Evolutionary conservation across 2,329 filamentous ascomycete species (phyloP), one percentile per base, ranked within the genome.

Genomic region (Gnomoniopsis sp.): DNA sequence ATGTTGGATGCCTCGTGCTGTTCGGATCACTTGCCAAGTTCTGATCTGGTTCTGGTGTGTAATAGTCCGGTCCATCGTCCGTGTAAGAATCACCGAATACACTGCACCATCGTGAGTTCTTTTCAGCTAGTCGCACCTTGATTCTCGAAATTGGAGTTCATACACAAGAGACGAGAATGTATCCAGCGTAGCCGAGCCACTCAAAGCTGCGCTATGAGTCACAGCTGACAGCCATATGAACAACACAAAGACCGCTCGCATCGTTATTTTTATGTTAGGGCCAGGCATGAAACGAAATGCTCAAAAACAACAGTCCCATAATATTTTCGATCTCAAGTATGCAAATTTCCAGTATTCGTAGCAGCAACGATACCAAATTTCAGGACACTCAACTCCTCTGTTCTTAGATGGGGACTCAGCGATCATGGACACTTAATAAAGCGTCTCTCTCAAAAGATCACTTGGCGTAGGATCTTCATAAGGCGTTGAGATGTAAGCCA

Each of bases 81-180:
- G 59, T 56, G 26, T 61, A 61, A 4, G 56, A 59, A 21, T 61
- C 59, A 14, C 59, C 59, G 23, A 61, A 61, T 17, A 59, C 49
- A 22, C 59, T 61, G 14, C 22, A 22, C 59, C 56, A 10, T 19
- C 21, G 36, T 21, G 14, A 47, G 22, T 34, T 38, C 14, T 41
- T 14, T 33, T 47, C 22, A 43, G 55, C 22, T 22, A 3, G 21
- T 14, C 15, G 2, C 2, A 22, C 8, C 10, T 22, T 23, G 3
- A 6, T 22, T 7, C 17, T n/a, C 2, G n/a, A 8, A 6, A 3
- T 44, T 30, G 47, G 34, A 6, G 8, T 36, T 26, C 59, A 23
- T 59, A 61, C 57, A 61, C 57, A 7, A 61, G 33, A 17, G 52
- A 56, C 19, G 59, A 59, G 17, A 61, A 61, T 0, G 41, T 23